Percentiles rank a stretch among this genome's conserved stretches.
phyloP scores from a whole-genome alignment of 2,329 filamentous ascomycete species.

The Fusarium nygamai region DNA sequence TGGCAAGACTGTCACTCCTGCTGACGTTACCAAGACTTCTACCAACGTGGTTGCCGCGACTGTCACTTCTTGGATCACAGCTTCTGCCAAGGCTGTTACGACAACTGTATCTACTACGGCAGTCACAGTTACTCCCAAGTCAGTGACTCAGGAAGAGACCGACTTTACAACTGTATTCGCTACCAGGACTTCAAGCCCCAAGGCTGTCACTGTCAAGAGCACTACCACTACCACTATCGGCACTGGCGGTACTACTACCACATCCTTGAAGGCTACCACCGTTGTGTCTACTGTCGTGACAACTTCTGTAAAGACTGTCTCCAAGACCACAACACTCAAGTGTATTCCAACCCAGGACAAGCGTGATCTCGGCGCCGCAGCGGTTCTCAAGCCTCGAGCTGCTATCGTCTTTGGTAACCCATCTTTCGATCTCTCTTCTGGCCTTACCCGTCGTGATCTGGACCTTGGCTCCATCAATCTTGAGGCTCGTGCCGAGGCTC shows the following conservation, averaged over 20 bases:
- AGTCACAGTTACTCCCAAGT: slow-evolving; percentile 39
- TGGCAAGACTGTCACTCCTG: slow-evolving; percentile 47
- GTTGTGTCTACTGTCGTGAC: slow-evolving; percentile 32
- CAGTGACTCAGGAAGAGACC: slow-evolving; percentile 26
- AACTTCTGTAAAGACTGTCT: slow-evolving; percentile 31
- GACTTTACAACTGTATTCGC: slow-evolving; percentile 19
- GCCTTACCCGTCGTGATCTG: slow-evolving; percentile 18
- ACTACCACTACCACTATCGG: slow-evolving; percentile 32
- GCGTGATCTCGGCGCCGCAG: slow-evolving; percentile 1
- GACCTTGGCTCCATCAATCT: slow-evolving; percentile 17
- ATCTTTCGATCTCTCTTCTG: not conserved
- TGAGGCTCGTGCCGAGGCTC: slow-evolving; percentile 14
- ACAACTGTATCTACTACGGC: slow-evolving; percentile 25
- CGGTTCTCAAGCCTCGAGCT: not conserved
- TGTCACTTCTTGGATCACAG: slow-evolving; percentile 29
- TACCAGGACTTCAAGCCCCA: slow-evolving; percentile 32
- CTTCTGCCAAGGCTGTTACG: slow-evolving; percentile 23
- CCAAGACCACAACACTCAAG: slow-evolving; percentile 34
- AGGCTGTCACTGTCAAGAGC: slow-evolving; percentile 33
- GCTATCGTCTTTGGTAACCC: slow-evolving; percentile 27
- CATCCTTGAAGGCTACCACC: slow-evolving; percentile 37
- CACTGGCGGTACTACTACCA: slow-evolving; percentile 30
- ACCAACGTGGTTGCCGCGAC: slow-evolving; percentile 26
- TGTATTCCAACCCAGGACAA: slow-evolving; percentile 34
- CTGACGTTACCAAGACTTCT: slow-evolving; percentile 36